Conservation (phyloP, 177 flowering plant genomes). For the Vitis hybrid region DNA sequence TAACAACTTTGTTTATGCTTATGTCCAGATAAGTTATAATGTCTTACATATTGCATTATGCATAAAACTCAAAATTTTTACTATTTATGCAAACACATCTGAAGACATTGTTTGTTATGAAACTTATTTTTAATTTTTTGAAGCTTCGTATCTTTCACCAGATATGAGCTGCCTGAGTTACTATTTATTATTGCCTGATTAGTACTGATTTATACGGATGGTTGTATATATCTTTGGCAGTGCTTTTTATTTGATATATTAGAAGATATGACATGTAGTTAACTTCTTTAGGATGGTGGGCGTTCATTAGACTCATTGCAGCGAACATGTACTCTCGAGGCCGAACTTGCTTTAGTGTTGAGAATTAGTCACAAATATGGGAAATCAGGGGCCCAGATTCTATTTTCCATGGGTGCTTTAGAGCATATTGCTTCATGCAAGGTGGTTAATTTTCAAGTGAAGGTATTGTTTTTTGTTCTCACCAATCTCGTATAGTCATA, state of each 20-base stretch:
- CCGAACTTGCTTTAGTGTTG: slow-evolving; percentile 71
- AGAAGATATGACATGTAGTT: not conserved
- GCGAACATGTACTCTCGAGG: slow-evolving; percentile 73
- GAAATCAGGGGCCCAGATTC: slow-evolving; percentile 82
- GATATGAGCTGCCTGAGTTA: no score
- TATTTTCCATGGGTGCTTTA: slow-evolving; percentile 84
- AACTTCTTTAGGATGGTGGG: slow-evolving; percentile 48
- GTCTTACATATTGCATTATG: no score
- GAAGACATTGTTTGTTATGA: no score
- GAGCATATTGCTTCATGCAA: slow-evolving; percentile 82
- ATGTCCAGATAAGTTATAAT: no score
- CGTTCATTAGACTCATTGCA: slow-evolving; percentile 69
- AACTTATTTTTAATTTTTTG: no score
- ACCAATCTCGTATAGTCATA: not conserved
- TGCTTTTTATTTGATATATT: not conserved
- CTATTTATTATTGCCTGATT: no score
- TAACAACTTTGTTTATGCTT: no score
- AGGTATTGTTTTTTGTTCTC: slow-evolving; percentile 15
- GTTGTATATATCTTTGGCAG: not conserved
- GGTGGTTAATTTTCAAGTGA: slow-evolving; percentile 52
- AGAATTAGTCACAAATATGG: slow-evolving; percentile 87
- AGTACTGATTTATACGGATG: no score
- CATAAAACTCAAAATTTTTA: no score
- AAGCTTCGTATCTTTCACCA: no score
- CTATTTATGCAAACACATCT: no score